A percentile compares a stretch with the other conserved stretches of the same genome.
phyloP scores from a whole-genome alignment of 2,329 filamentous ascomycete genomes.

The Aspergillus ochraceus region DNA sequence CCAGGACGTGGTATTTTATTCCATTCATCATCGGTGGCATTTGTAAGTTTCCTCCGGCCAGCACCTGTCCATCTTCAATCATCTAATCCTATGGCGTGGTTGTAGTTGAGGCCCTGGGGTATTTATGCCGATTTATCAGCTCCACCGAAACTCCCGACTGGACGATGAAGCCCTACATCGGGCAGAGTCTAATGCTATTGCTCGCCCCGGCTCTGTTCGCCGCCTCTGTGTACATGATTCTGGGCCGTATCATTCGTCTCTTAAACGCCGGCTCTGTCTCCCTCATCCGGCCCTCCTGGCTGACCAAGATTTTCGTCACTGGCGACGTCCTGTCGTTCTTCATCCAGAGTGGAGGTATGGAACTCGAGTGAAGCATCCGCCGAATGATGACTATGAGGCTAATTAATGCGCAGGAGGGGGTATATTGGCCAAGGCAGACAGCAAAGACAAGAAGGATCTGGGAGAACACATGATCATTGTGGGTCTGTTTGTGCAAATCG shows the following conservation, averaged over 20 bases:
- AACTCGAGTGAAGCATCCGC: background rate
- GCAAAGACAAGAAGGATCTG: background rate
- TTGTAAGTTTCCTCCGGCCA: conserved; percentile 24
- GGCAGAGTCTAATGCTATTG: conserved; percentile 37
- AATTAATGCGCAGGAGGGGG: conserved; percentile 17
- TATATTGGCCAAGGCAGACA: background rate
- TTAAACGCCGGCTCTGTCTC: conserved; percentile 33
- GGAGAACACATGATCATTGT: conserved; percentile 17
- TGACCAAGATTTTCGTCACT: conserved; percentile 40
- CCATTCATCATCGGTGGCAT: conserved; percentile 35
- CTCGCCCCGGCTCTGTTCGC: conserved; percentile 44
- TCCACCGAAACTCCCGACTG: conserved; percentile 8
- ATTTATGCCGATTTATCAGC: conserved; percentile 22
- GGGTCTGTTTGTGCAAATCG: conserved; percentile 27
- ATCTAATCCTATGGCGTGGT: background rate
- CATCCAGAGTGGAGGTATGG: conserved; percentile 29
- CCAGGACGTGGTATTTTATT: conserved; percentile 28
- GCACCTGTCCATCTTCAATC: fast-evolving
- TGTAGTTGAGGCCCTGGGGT: conserved; percentile 48
- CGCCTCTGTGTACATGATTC: conserved; percentile 42
- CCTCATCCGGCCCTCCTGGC: conserved; percentile 32
- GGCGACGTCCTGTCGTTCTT: conserved; percentile 37
- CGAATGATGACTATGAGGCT: background rate
- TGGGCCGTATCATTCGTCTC: conserved; percentile 38
- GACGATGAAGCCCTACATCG: conserved; percentile 27